Evolutionary conservation across 2,329 filamentous ascomycete genomes (phyloP).

Genomic region (Aaosphaeria pasadenensis): DNA sequence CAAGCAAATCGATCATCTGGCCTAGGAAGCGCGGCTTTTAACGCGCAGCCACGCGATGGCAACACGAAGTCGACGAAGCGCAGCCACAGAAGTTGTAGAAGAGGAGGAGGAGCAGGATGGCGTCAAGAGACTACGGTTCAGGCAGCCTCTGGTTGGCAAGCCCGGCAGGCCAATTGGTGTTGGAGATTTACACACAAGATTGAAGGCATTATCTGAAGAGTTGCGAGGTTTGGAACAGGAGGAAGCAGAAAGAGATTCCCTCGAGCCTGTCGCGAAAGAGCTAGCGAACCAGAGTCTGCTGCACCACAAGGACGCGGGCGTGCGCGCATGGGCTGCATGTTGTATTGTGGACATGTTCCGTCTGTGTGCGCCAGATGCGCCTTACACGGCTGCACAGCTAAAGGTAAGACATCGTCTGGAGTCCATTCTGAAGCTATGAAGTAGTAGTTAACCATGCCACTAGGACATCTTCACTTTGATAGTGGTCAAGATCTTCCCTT

Average conservation of each 20-base stretch:
- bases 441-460: not conserved
- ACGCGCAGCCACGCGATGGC: constrained; percentile 37
- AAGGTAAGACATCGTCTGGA: constrained; percentile 62
- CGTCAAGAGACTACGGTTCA: constrained; percentile 62
- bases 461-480: constrained; percentile 93
- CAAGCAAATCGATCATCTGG: not conserved
- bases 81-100: constrained; percentile 23
- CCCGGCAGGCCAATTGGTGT: constrained; percentile 86
- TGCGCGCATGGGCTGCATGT: constrained; percentile 82
- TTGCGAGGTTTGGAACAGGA: constrained; percentile 85
- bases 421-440: too few relatives aligned
- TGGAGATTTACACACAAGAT: constrained; percentile 73
- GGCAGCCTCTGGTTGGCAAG: constrained; percentile 85
- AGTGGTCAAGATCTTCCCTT: constrained; percentile 76
- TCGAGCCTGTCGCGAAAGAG: constrained; percentile 79
- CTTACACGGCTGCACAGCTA: constrained; percentile 84
- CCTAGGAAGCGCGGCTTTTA: not conserved
- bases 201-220: constrained; percentile 79
- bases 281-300: constrained; percentile 79
- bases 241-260: constrained; percentile 75
- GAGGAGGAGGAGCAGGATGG: constrained; percentile 23
- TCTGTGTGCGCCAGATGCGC: constrained; percentile 90
- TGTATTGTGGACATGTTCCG: constrained; percentile 92
- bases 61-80: constrained; percentile 38
- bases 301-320: constrained; percentile 88